Evolutionary conservation across 148 eudicot species (phyloP).

Genomic region (Rhododendron henanense): DNA sequence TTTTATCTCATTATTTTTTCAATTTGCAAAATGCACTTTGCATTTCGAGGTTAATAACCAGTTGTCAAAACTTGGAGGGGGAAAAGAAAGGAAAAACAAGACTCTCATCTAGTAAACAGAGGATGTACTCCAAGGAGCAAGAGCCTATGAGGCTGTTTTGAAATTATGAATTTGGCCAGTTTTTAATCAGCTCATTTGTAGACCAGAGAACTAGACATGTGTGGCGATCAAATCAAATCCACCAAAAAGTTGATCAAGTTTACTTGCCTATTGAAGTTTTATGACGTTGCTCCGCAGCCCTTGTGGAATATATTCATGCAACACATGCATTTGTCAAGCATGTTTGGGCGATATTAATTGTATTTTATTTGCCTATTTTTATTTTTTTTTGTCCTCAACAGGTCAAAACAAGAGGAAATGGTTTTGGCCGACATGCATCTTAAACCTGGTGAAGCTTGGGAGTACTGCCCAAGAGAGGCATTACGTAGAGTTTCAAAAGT

Average conservation of each 20-base stretch:
- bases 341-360: neutral
- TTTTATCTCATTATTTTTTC: neutral
- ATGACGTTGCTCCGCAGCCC: neutral
- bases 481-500: constrained; percentile 63
- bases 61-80: neutral
- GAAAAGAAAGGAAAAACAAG: neutral
- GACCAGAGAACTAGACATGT: neutral
- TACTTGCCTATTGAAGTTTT: neutral
- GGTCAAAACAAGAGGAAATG: constrained; percentile 83
- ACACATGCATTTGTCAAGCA: neutral
- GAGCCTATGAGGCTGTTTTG: neutral
- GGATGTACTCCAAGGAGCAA: neutral
- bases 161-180: neutral
- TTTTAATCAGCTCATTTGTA: neutral
- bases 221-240: neutral
- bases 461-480: constrained; percentile 92
- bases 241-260: neutral
- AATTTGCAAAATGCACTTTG: neutral
- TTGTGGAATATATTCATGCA: neutral
- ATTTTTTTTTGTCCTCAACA: constrained; percentile 25
- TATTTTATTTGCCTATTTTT: neutral
- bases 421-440: constrained; percentile 90
- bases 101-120: neutral
- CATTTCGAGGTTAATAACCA: neutral
- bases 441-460: constrained; percentile 88